Evolutionary conservation across 106 monocot genomes (phyloP).

Genomic region (Acorus calamus): DNA sequence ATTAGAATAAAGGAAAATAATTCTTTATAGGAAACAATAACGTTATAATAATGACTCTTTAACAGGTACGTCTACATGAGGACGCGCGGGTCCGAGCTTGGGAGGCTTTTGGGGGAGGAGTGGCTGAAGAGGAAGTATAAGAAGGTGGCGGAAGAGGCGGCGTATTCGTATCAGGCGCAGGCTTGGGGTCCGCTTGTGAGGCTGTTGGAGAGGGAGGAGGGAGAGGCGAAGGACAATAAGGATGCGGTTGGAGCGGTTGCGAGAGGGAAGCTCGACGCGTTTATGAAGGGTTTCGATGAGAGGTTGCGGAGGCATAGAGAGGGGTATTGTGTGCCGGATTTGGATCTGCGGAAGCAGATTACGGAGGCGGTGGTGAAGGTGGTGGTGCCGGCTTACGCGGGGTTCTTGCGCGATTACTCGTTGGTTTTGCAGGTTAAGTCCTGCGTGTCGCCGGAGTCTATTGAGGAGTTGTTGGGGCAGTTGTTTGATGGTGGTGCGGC

Average conservation of each 20-base stretch:
- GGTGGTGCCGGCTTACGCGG: slow-evolving; percentile 28
- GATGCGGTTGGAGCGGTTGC: slow-evolving; percentile 1
- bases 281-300: slow-evolving; percentile 21
- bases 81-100: slow-evolving; percentile 32
- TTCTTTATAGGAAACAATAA: too few species aligned
- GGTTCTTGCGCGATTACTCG: slow-evolving; percentile 14
- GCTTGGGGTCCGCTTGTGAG: slow-evolving; percentile 27
- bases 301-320: slow-evolving; percentile 13
- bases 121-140: slow-evolving; percentile 27
- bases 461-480: slow-evolving; percentile 10
- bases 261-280: slow-evolving; percentile 17
- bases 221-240: background rate
- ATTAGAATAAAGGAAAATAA: too few species aligned
- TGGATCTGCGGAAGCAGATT: slow-evolving; percentile 40
- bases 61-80: slow-evolving; percentile 43
- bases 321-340: slow-evolving; percentile 21
- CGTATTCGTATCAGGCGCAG: slow-evolving; percentile 29
- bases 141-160: slow-evolving; percentile 39
- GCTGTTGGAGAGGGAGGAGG: slow-evolving; percentile 4
- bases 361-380: slow-evolving; percentile 17
- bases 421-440: slow-evolving; percentile 1
- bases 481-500: slow-evolving; percentile 18
- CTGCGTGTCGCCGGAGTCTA: slow-evolving; percentile 18
- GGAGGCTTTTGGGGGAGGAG: slow-evolving; percentile 34
- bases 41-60: too few species aligned